Base-by-base conservation (phyloP, 108 stramenopile species). In the Stephanodiscus triporus region DNA sequence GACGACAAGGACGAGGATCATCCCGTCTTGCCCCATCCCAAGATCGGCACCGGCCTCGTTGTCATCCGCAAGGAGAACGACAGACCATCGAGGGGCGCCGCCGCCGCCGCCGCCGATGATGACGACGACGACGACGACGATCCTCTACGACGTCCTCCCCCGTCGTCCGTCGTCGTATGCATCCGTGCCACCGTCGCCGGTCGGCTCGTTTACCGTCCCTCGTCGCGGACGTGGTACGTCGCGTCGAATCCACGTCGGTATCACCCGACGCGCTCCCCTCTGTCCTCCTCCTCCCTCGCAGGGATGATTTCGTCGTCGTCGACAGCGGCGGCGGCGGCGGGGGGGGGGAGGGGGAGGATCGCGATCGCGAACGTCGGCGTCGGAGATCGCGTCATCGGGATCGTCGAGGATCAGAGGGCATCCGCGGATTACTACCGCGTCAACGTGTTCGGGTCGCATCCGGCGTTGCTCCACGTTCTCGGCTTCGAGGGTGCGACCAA, bases 401-500 rank as follows among this genome's bases (percentile, higher is more conserved):
- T 94, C 20, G 88, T 94, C 19, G 86, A 91, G 82, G 93, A 94
- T 70, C 85, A 89, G 45, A 80, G 85, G 43, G 70, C 72, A 9
- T 87, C 88, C n/a, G 87, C 87, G 20, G 93, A 94, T 64, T 78
- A 87, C 27, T 89, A 90, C 70, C 77, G 91, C 10, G 83, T 94
- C 57, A 77, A 90, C 37, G 86, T 94, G n/a, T 88, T 87, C n/a
- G 87, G 84, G 14, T 81, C 89, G 11, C 89, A 90, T 67, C 60
- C 80, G 20, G 90, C 90, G 13, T 19, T 91, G 36, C 60, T 94
- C 26, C 79, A 68, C 57, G 85, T 78, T 42, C 57, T 91, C 19
- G 77, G 64, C 53, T 94, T 94, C 77, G 91, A 91, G 66, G 93
- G 93, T 19, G 90, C 93, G 40, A 90, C 87, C 9, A 94, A 94